Evolutionary conservation across 352 stramenopile species (phyloP).

Genomic region (Phytophthora meadii): DNA sequence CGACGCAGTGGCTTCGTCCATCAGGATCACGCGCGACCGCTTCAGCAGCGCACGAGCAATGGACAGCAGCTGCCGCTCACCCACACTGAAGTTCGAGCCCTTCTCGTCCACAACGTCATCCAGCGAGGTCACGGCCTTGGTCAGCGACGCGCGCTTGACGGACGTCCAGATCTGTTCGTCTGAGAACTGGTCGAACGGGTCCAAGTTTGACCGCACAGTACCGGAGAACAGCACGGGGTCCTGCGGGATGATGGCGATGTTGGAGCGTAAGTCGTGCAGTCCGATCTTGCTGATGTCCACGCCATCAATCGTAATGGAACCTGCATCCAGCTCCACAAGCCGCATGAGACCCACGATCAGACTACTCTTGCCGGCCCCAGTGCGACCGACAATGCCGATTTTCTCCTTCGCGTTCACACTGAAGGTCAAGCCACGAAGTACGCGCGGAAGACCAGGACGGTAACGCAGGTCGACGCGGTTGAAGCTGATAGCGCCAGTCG

Average conservation of each 20-base stretch:
- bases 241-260: neutral
- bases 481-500: neutral
- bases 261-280: neutral
- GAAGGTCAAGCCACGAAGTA: neutral
- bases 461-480: neutral
- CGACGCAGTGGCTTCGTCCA: slow-evolving; percentile 39
- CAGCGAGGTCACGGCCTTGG: neutral
- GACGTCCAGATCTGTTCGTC: neutral
- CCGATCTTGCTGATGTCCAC: neutral
- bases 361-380: neutral
- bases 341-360: neutral
- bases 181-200: neutral
- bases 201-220: neutral
- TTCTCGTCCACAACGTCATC: neutral
- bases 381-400: neutral
- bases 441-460: neutral
- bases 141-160: neutral
- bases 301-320: neutral
- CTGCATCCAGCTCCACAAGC: neutral
- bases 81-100: neutral
- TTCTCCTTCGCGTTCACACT: neutral
- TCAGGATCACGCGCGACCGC: slow-evolving; percentile 2
- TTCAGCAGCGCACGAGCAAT: neutral
- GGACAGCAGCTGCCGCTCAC: neutral
- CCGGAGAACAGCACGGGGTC: neutral